Evolutionary conservation across 225 moss, liverwort and hornwort genomes (phyloP), one percentile per base, ranked within the genome.

Genomic region (Antitrichia curtipendula): DNA sequence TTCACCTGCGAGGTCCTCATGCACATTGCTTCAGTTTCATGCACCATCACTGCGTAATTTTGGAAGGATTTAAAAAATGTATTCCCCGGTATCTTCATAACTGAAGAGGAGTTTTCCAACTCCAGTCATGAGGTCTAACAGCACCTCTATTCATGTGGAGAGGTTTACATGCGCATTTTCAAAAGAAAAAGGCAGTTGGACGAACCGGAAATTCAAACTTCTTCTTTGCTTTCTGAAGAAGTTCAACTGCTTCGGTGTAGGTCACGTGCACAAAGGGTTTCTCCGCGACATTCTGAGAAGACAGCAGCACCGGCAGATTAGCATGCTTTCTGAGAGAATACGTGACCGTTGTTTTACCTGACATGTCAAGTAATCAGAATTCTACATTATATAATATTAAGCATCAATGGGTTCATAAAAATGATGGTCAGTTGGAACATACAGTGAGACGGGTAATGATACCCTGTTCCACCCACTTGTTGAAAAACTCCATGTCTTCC

Each of bases 401-500:
- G 49, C 20, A 23, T 77, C 58, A 56, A 62, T 9, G 52, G 31
- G 22, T 74, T 88, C 45, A 59, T 63, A 47, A 49, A 82, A 71
- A 65, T 75, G 86, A 57, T 28, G 72, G 75, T 84, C 72, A 76
- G 36, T 69, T 64, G 62, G 71, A 72, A 88, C 90, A 76, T 93
- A 98, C 97, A 87, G 88, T 91, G 85, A 98, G 97, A 77, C 98
- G 95, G 81, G 93, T 89, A 82, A 95, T 93, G 78, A 98, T 97
- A 82, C 94, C 98, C 92, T 96, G 93, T 86, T 98, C 98, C 43
- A 97, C 92, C 98, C 98, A 98, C 88, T 94, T 94, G 73, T 98
- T 91, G 76, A 98, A 97, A 85, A 98, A 98, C 63, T 95, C 96
- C 96, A 98, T 95, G 75, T 98, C 98, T 90, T 98, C 98, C 85